Evolutionary conservation across 225 moss, liverwort and hornwort species (phyloP).

Genomic region (Lunularia cruciata): DNA sequence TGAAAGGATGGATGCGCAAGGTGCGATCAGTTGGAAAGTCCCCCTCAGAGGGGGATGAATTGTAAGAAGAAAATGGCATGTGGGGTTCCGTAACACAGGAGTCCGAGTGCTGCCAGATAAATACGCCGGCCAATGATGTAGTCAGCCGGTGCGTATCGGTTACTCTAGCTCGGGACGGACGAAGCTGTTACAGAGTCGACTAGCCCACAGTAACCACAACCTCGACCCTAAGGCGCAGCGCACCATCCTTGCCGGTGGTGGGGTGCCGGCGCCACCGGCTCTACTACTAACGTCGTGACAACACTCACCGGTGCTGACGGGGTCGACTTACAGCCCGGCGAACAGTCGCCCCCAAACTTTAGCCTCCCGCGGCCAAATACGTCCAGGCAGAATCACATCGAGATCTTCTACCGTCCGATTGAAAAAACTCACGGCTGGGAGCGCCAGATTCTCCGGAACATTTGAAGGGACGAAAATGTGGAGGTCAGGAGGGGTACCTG

Average conservation of each 20-base stretch:
- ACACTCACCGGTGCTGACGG: conserved; percentile 1
- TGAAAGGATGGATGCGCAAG: not conserved
- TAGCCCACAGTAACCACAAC: not conserved
- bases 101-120: not conserved
- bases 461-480: not conserved
- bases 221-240: not conserved
- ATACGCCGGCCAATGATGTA: not conserved
- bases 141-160: not conserved
- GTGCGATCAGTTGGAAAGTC: not conserved
- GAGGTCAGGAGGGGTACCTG: not conserved
- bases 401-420: not conserved
- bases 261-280: not conserved
- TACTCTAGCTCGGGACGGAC: too few species aligned
- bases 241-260: too few species aligned
- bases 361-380: not conserved
- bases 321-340: not conserved
- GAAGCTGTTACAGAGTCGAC: not conserved
- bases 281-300: conserved; percentile 4
- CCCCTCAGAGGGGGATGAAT: not conserved
- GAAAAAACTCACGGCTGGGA: not conserved
- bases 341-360: not conserved
- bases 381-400: not conserved
- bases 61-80: not conserved
- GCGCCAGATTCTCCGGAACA: not conserved
- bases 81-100: not conserved